phyloP scores from a whole-genome alignment of 2,329 filamentous ascomycete species.

The Colletotrichum salicis region DNA sequence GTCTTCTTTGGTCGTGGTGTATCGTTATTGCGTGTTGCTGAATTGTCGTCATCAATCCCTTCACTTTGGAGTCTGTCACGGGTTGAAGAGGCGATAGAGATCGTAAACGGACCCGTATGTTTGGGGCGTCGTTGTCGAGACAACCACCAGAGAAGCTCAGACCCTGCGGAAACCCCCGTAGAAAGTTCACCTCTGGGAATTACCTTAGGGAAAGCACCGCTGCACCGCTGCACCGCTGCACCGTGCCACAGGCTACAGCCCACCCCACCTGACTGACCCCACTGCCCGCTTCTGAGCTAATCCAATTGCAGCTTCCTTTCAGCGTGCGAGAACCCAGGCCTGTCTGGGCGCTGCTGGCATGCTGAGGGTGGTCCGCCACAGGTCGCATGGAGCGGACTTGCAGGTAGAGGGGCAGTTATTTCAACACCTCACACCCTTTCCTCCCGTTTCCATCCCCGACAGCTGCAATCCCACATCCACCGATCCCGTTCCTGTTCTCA shows the following conservation, averaged over 20 bases:
- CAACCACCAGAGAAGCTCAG: constrained; percentile 28
- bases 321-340: constrained; percentile 28
- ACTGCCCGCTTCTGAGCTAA: constrained; percentile 30
- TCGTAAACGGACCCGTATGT: constrained; percentile 20
- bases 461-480: constrained; percentile 26
- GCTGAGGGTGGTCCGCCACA: constrained; percentile 32
- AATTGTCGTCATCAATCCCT: not conserved
- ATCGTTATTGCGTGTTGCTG: not conserved
- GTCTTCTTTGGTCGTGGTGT: not conserved
- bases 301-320: constrained; percentile 33
- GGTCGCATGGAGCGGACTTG: constrained; percentile 42
- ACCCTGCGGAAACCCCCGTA: constrained; percentile 26
- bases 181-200: not conserved
- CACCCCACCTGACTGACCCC: constrained; percentile 29
- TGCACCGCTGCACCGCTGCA: not conserved
- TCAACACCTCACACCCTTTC: constrained; percentile 43
- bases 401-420: constrained; percentile 52
- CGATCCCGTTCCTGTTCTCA: constrained; percentile 47
- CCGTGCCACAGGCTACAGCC: constrained; percentile 26
- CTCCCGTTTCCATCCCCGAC: constrained; percentile 46
- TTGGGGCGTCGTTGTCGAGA: constrained; percentile 29
- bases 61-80: not conserved
- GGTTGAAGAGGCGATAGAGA: constrained; percentile 17
- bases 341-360: constrained; percentile 22
- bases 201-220: too few relatives aligned